Evolutionary conservation across 306 rosid genomes (phyloP), one percentile per base, ranked within the genome.

Genomic region (Rubus parviflorus): DNA sequence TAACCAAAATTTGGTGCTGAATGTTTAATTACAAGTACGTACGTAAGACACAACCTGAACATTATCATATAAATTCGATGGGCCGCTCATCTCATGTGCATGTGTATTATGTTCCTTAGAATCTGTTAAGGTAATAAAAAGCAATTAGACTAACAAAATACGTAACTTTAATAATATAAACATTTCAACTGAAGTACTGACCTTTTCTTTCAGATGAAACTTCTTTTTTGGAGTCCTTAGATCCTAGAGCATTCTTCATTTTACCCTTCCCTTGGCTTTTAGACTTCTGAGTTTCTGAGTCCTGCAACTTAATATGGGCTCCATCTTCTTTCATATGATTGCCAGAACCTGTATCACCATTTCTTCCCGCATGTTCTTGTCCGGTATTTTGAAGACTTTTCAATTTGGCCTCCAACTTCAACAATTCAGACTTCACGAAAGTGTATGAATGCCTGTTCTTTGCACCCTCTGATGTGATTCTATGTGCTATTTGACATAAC

Each of bases 401-500:
- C 38, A 46, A 7, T 23, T 45, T 68, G 22, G 8, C 40, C 13
- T 45, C 73, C 73, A 56, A 20, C 61, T 56, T 56, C 23, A 56
- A 56, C 13, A 56, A 56, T 56, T 56, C 30, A 20, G 61, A 7
- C 13, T 56, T 56, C 30, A 56, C 61, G 20, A 56, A 56, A 56
- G 61, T 56, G 61, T 56, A 56, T 56, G 61, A 56, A 56, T 20
- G 23, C 30, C 61, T 23, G 40, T 23, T 23, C 65, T 25, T 58
- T 58, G 65, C 65, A 58, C 65, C 65, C 65, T 58, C 38, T 12
- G 40, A 22, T 58, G 17, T 23, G 37, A 58, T 58, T 58, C 65
- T 58, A 22, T 58, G 64, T 58, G 64, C 64, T 58, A 58, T 58
- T 22, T 58, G 64, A 58, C 38, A 58, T 58, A 58, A 58, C 38